Evolutionary conservation across 1,284 basidiomycete genomes (phyloP), one percentile per base, ranked within the genome.

Genomic region (Puccinia polysora): DNA sequence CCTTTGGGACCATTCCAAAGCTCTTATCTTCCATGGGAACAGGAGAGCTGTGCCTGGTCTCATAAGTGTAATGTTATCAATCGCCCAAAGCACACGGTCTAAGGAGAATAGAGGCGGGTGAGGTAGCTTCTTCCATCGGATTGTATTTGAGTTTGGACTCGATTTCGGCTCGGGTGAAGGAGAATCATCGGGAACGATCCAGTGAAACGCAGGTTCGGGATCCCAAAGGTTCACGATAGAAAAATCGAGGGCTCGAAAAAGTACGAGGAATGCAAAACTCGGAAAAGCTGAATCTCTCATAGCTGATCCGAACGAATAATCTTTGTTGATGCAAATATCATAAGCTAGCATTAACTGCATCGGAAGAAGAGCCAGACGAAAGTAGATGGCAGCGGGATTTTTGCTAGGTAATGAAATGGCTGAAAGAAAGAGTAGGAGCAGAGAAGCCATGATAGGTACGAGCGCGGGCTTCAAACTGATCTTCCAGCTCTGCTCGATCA

Each of bases 141-240:
- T 23, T 23, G 47, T 30, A 65, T 30, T 20, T 14, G 23, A 20
- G 18, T 20, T 65, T 53, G 4, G 50, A 53, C 4, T 65, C 34
- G 34, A 12, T 53, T n/a, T n/a, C n/a, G n/a, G n/a, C n/a, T n/a
- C n/a, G n/a, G n/a, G n/a, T 40, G 23, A 3, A 28, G 30, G 4
- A 20, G 52, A 18, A 20, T n/a, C 8, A 38, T 55, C 52, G 18
- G 65, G 65, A 43, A 56, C 53, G 20, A 68, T 68, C 52, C 53
- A 68, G 40, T 68, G 53, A 58, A 52, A 43, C 10, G 65, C 50
- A 23, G 34, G 36, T 55, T 68, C 52, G 23, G n/a, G 18, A 47
- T 68, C 65, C 65, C 65, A 68, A 40, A 68, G 53, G 34, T 68
- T 68, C 25, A 68, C 45, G 23, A 68, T 38, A 0, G 65, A 43